Evolutionary conservation across 2,329 filamentous ascomycete species (phyloP).

Genomic region (Colletotrichum noveboracense): DNA sequence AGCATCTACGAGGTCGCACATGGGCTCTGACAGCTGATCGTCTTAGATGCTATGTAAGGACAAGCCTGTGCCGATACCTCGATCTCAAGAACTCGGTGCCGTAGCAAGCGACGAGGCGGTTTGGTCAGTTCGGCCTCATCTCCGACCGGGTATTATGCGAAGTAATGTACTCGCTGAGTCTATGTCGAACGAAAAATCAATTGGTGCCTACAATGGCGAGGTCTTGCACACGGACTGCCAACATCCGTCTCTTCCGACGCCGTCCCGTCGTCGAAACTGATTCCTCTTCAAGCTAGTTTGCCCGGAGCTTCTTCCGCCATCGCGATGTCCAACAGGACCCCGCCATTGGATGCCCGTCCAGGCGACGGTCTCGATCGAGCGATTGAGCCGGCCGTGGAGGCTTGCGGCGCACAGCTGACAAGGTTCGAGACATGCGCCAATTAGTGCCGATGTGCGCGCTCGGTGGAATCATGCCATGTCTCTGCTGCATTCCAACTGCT

Average conservation of each 20-base stretch:
- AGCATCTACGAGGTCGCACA: background rate
- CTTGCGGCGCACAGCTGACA: background rate
- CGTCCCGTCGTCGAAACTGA: background rate
- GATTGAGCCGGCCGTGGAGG: background rate
- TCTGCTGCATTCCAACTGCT: background rate
- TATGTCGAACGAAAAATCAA: background rate
- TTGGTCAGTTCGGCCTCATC: background rate
- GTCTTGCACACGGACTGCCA: background rate
- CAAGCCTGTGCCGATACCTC: too few relatives aligned
- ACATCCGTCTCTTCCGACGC: background rate
- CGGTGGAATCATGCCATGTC: background rate
- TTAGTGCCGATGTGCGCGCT: background rate
- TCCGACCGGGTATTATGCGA: background rate
- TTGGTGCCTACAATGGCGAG: background rate
- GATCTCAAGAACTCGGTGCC: background rate
- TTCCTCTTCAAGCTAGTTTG: background rate
- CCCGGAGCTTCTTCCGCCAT: background rate
- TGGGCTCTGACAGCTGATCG: rapidly evolving
- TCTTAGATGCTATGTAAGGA: background rate
- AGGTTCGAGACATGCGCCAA: background rate
- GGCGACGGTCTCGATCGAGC: background rate
- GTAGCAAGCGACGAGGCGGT: background rate
- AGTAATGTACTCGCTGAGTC: background rate
- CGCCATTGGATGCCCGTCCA: background rate
- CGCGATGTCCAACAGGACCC: background rate